Base-by-base conservation (phyloP, 2,329 filamentous ascomycete genomes). In the Curvularia sp. region DNA sequence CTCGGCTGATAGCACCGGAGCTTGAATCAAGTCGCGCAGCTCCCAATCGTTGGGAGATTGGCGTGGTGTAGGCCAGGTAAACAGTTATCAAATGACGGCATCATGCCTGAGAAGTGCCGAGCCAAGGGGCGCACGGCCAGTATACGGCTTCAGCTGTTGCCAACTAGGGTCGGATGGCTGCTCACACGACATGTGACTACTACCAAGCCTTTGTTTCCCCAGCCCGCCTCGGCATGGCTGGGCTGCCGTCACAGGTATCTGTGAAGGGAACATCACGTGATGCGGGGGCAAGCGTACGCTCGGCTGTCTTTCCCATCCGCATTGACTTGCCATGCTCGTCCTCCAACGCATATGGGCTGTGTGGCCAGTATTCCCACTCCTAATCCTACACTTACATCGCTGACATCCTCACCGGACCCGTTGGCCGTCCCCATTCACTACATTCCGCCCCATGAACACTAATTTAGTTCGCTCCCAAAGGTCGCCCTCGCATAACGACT, bases 71-170 rank as follows among this genome's bases (percentile, higher is more conserved):
- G 28, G 28, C 43, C 50, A 35, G 33, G 52, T 35, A 38, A 22
- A 43, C 38, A 47, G 44, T 41, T 47, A 42, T 49, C 26, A 46
- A 42, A 66, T 66, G 61, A 66, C 63, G 63, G 58, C 63, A 65
- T 65, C 44, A 50, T 50, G 52, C 61, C 41, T 60, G 46, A 24
- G n/a, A 59, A 58, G 52, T 55, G 33, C 52, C 53, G 39, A 51
- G 53, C 60, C 62, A 56, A 58, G 60, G 35, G n/a, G 22, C 18
- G 51, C 43, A 41, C 28, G 31, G 31, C 44, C 33, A 39, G 31
- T 47, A 43, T 51, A 38, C 41, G 33, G 39, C 44, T 18, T 47
- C 13, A 13, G 42, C 28, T 38, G 33, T 30, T 28, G 47, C 8
- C 33, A 20, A 13, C 20, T 22, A 49, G 30, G n/a, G 18, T 18